Conservation (phyloP, 805 yeast species). For the Candida ficus region DNA sequence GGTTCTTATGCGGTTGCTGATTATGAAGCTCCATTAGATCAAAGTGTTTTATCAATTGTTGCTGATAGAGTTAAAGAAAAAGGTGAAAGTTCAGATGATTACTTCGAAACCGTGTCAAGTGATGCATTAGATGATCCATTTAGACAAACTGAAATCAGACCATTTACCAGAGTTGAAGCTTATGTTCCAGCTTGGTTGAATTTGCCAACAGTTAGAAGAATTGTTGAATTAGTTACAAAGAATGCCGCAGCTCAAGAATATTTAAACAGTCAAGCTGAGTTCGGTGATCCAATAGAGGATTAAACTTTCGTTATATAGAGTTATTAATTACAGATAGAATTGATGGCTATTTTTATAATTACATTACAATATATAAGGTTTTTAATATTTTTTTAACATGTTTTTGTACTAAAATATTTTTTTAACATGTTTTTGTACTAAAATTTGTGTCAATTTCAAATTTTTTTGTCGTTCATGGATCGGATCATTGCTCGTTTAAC, state of each 20-base stretch:
- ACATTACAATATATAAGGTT: no score
- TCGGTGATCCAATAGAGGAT: constrained; percentile 15
- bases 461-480: no score
- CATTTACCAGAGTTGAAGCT: constrained; percentile 77
- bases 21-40: constrained; percentile 88
- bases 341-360: background rate
- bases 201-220: constrained; percentile 81
- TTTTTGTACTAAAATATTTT: no score
- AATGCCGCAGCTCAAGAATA: constrained; percentile 68
- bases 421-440: no score
- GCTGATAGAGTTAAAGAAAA: constrained; percentile 73
- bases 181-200: constrained; percentile 94
- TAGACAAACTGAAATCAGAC: constrained; percentile 66
- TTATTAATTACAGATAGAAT: no score
- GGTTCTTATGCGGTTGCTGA: constrained; percentile 89
- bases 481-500: no score
- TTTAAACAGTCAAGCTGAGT: constrained; percentile 22
- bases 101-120: constrained; percentile 63
- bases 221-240: constrained; percentile 82
- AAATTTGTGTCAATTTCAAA: no score
- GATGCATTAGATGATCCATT: constrained; percentile 84
- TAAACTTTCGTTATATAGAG: no score
- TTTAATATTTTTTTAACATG: no score
- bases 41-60: constrained; percentile 71
- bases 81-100: constrained; percentile 51